Conservation (phyloP, 208 protist species). For the Trypanosoma rangeli region DNA sequence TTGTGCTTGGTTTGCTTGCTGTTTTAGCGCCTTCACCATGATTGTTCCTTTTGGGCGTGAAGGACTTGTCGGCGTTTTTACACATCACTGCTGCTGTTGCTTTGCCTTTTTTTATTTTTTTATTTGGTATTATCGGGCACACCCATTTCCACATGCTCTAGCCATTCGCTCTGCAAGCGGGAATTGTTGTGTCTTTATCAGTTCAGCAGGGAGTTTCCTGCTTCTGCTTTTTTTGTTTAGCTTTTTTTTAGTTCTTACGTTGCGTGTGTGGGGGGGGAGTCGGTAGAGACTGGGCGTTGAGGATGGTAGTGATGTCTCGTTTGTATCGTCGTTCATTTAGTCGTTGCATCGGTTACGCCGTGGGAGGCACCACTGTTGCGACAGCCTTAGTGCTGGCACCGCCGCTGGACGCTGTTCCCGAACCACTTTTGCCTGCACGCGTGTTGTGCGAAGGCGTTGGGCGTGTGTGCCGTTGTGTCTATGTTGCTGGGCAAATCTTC, state of each 20-base stretch:
- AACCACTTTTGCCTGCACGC: slow-evolving; percentile 54
- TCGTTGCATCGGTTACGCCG: slow-evolving; percentile 24
- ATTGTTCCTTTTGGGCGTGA: too few relatives aligned
- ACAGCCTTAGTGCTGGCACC: slow-evolving; percentile 49
- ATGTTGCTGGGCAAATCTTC: slow-evolving; percentile 62
- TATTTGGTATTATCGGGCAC: too few relatives aligned
- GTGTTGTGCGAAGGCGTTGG: slow-evolving; percentile 83
- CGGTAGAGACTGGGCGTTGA: neutral
- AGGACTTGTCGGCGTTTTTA: too few relatives aligned
- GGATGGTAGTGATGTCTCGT: slow-evolving; percentile 21
- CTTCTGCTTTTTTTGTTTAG: neutral
- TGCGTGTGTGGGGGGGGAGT: neutral
- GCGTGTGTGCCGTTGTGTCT: slow-evolving; percentile 71
- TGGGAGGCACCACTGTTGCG: slow-evolving; percentile 24
- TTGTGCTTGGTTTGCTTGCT: neutral
- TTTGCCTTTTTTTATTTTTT: too few relatives aligned
- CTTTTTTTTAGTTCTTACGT: neutral
- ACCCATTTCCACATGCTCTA: neutral
- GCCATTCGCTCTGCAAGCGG: neutral
- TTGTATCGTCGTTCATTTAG: slow-evolving; percentile 23
- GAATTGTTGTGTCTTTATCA: too few relatives aligned
- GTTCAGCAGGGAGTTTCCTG: neutral
- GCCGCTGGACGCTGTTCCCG: slow-evolving; percentile 68
- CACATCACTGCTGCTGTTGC: too few relatives aligned
- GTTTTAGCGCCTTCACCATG: too few relatives aligned